phyloP scores from a whole-genome alignment of 2,329 filamentous ascomycete genomes.

The Thelonectria blattea region DNA sequence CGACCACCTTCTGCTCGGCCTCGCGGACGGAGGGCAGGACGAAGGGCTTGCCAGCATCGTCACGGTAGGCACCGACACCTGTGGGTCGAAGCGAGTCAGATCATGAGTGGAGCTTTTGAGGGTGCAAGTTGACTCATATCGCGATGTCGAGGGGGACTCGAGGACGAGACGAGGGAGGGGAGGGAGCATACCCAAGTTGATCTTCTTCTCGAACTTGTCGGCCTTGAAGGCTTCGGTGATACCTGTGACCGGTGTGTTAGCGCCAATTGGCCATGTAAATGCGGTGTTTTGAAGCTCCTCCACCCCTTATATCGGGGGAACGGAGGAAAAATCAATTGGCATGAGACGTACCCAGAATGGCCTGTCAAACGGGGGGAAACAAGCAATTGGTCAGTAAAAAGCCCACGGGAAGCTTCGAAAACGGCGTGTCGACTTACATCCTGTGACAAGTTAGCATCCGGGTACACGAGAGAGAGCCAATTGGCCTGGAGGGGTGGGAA shows the following conservation, averaged over 20 bases:
- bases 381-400: conserved; percentile 33
- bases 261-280: conserved; percentile 13
- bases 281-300: conserved; percentile 23
- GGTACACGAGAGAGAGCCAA: conserved; percentile 20
- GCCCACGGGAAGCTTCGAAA: conserved; percentile 22
- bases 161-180: not conserved
- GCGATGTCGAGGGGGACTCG: conserved; percentile 20
- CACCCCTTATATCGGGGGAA: conserved; percentile 16
- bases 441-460: conserved; percentile 36
- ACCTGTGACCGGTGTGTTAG: conserved; percentile 54
- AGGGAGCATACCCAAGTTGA: conserved; percentile 79
- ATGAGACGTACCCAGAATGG: conserved; percentile 70
- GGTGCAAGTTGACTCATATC: conserved; percentile 18
- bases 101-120: conserved; percentile 21
- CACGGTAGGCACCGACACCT: conserved; percentile 97
- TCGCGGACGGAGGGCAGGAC: conserved; percentile 91
- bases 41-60: conserved; percentile 97
- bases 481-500: conserved; percentile 15
- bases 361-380: conserved; percentile 53
- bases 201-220: conserved; percentile 91
- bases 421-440: conserved; percentile 44
- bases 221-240: conserved; percentile 99
- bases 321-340: conserved; percentile 30
- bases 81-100: conserved; percentile 30
- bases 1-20: conserved; percentile 86